A percentile compares a stretch with the other conserved stretches of the same genome.
Conservation (phyloP, 2,329 filamentous ascomycete genomes). For the Hypomyces rosellus region DNA sequence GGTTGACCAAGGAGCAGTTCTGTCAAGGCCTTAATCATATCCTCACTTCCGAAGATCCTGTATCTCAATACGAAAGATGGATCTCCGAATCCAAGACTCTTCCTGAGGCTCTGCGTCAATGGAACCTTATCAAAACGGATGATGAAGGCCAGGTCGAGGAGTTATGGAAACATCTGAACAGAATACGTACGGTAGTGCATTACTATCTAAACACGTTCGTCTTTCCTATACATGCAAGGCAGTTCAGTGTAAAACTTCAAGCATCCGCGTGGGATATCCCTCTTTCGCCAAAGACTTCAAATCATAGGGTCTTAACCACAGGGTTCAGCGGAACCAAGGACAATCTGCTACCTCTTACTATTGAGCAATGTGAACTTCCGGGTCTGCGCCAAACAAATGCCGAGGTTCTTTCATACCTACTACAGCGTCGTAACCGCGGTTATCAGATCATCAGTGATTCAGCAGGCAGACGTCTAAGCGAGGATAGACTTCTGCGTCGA, state of each 20-base stretch:
- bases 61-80: slow-evolving; percentile 49
- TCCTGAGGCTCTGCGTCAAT: slow-evolving; percentile 42
- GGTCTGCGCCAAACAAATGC: slow-evolving; percentile 55
- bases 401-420: slow-evolving; percentile 53
- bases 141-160: slow-evolving; percentile 44
- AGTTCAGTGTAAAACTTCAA: slow-evolving; percentile 57
- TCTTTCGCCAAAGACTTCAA: slow-evolving; percentile 24
- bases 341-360: slow-evolving; percentile 53
- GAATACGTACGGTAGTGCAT: slow-evolving; percentile 46
- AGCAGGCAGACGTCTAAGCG: slow-evolving; percentile 33
- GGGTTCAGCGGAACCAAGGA: slow-evolving; percentile 72
- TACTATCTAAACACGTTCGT: slow-evolving; percentile 59
- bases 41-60: slow-evolving; percentile 46
- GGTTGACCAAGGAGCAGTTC: slow-evolving; percentile 44
- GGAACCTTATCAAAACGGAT: slow-evolving; percentile 53
- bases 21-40: slow-evolving; percentile 43
- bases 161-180: slow-evolving; percentile 45
- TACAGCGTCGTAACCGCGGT: slow-evolving; percentile 43
- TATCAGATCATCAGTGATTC: slow-evolving; percentile 33
- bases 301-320: slow-evolving; percentile 40
- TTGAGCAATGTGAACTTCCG: slow-evolving; percentile 54
- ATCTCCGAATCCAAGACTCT: slow-evolving; percentile 32
- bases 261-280: slow-evolving; percentile 65
- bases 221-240: slow-evolving; percentile 58
- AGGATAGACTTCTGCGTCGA: slow-evolving; percentile 36